Base-by-base conservation (phyloP, 495 filamentous ascomycete genomes). In the Hamigera avellanea region DNA sequence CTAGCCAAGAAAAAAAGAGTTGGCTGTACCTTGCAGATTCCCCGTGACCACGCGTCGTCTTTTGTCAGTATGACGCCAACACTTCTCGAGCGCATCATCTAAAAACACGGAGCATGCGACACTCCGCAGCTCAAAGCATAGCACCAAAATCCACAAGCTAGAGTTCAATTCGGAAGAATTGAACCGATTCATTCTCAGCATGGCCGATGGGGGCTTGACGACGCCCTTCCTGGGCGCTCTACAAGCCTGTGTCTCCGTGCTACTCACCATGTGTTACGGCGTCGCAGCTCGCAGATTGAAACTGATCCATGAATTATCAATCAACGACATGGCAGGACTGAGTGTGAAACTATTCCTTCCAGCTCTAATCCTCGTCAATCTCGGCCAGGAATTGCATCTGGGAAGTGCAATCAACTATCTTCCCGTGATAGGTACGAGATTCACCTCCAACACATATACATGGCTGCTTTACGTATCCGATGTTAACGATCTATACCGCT, bases 341-440 rank as follows among this genome's bases (percentile, higher is more conserved):
- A 82, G 78, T 42, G 78, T 85, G 7, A 72, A 70, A 19, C 57
- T 86, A 39, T 81, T 86, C 36, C 61, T 87, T 5, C 83, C 81
- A 0, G 76, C 76, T 1, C 53, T 87, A 19, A 59, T 87, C n/a
- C 60, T 86, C 41, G 70, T 70, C 15, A 76, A 82, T 39, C 60
- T 89, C 14, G 81, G 83, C 4, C 64, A 64, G 5, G 59, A 87
- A 40, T 55, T 89, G n/a, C 59, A 78, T 33, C 25, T 67, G 5
- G 69, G 60, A 4, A 77, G 67, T 6, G 66, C 59, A 10, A 36
- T 56, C 35, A 64, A 70, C 16, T 86, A 85, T 62, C 28, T 76
- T n/a, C 69, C 72, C 2, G 57, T 78, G 14, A 33, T 72, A 2
- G 41, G 64, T 66, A 49, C 26, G 45, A 10, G 8, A 31, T 15